Conservation (phyloP, 1,139 yeast species). For the Nakaseomyces glabratus region DNA sequence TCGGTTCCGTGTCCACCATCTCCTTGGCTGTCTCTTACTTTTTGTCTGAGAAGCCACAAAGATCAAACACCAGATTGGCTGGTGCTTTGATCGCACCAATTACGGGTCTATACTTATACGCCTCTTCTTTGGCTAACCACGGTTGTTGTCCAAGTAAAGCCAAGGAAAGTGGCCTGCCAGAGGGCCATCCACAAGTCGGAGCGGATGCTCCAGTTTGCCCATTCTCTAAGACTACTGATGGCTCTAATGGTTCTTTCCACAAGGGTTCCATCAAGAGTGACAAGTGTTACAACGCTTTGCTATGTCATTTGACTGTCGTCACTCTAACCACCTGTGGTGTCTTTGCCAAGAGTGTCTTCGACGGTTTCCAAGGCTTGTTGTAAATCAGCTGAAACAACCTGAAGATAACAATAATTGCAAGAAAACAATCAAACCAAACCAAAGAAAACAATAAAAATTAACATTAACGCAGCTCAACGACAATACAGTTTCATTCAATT, state of each 20-base stretch:
- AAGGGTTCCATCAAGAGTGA: conserved; percentile 9
- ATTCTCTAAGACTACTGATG: conserved; percentile 8
- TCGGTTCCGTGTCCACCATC: conserved; percentile 26
- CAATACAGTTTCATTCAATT: too few species aligned
- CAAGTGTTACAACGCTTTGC: conserved; percentile 12
- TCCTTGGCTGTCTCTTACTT: conserved; percentile 30
- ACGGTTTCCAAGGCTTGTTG: conserved; percentile 18
- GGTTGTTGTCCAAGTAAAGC: not conserved
- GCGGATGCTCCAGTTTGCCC: conserved; percentile 9
- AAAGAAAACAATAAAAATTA: too few species aligned
- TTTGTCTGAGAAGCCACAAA: conserved; percentile 24
- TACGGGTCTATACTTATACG: conserved; percentile 12
- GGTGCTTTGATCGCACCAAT: conserved; percentile 29
- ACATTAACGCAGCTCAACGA: too few species aligned
- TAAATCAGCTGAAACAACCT: not conserved
- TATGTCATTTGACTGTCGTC: conserved; percentile 13
- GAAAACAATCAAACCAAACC: too few species aligned
- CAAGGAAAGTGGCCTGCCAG: conserved; percentile 2
- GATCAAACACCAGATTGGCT: conserved; percentile 26
- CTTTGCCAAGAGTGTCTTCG: conserved; percentile 18
- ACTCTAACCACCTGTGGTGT: conserved; percentile 16
- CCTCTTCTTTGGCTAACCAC: conserved; percentile 6
- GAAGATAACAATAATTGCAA: too few species aligned
- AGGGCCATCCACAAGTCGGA: conserved; percentile 7
- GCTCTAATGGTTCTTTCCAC: conserved; percentile 1